Evolutionary conservation across 352 stramenopile species (phyloP).

Genomic region (Pythium pyrilobum): DNA sequence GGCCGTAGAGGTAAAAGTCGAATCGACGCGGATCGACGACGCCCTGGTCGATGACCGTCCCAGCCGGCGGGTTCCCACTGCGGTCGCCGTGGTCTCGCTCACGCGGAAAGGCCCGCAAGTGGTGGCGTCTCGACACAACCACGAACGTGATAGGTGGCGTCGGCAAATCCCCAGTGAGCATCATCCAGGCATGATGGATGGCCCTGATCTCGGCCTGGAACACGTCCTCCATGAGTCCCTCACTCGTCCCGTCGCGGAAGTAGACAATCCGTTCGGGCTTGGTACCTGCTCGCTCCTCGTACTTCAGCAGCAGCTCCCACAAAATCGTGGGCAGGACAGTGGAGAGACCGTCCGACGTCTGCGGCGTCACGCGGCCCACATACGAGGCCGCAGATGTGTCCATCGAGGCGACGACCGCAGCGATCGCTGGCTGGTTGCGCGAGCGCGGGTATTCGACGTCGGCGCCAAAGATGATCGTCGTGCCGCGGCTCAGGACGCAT

Average conservation of each 20-base stretch:
- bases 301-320: constrained; percentile 10
- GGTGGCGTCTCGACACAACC: constrained; percentile 3
- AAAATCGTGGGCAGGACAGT: neutral
- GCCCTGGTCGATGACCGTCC: neutral
- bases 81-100: neutral
- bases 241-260: constrained; percentile 10
- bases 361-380: constrained; percentile 49
- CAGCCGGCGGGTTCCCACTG: constrained; percentile 5
- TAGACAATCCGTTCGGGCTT: constrained; percentile 5
- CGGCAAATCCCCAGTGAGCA: neutral
- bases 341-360: constrained; percentile 20
- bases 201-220: constrained; percentile 8
- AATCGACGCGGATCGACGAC: constrained; percentile 1
- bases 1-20: constrained; percentile 2
- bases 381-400: constrained; percentile 61
- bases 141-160: constrained; percentile 6
- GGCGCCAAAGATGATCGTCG: constrained; percentile 79
- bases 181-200: constrained; percentile 3
- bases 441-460: constrained; percentile 68
- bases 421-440: constrained; percentile 57
- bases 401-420: constrained; percentile 72
- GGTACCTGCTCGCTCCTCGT: neutral
- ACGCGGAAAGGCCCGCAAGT: constrained; percentile 1
- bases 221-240: constrained; percentile 1
- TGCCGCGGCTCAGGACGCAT: constrained; percentile 30